Evolutionary conservation across 73 alveolate species (phyloP).

Genomic region (Symbiodinium pilosum): DNA sequence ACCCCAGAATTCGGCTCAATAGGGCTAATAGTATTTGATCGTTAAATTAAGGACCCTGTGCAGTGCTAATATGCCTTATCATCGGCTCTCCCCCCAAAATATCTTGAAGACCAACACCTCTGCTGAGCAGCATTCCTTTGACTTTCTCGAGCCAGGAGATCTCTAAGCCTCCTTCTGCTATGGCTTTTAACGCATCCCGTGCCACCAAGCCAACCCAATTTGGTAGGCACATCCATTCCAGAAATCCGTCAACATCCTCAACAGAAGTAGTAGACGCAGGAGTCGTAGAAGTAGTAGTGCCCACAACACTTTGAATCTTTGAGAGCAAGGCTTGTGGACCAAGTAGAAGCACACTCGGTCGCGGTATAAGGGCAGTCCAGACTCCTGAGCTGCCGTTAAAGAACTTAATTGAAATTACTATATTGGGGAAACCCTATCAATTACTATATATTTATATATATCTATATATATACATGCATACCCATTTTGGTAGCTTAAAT

Average conservation of each 20-base stretch:
- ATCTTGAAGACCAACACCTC: too few species aligned
- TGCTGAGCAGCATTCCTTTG: neutral
- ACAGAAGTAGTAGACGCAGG: too few species aligned
- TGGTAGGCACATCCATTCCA: neutral
- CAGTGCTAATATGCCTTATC: neutral
- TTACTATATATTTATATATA: too few species aligned
- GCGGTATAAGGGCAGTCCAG: neutral
- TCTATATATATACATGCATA: too few species aligned
- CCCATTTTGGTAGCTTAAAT: too few species aligned
- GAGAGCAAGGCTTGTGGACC: neutral
- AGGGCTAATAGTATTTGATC: neutral
- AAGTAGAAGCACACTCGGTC: neutral
- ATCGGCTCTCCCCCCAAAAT: neutral
- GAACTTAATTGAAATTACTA: too few species aligned
- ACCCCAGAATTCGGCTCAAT: neutral
- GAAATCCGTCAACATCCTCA: too few species aligned
- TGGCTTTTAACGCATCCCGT: neutral
- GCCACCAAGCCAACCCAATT: neutral
- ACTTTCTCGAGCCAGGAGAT: neutral
- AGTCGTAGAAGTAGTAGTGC: neutral
- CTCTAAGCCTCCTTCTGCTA: neutral
- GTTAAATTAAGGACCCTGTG: too few species aligned
- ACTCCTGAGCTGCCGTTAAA: too few species aligned
- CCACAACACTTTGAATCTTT: neutral
- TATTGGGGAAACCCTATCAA: too few species aligned